Evolutionary conservation across 495 filamentous ascomycete genomes (phyloP), one percentile per base, ranked within the genome.

Genomic region (Cairneyella variabilis): DNA sequence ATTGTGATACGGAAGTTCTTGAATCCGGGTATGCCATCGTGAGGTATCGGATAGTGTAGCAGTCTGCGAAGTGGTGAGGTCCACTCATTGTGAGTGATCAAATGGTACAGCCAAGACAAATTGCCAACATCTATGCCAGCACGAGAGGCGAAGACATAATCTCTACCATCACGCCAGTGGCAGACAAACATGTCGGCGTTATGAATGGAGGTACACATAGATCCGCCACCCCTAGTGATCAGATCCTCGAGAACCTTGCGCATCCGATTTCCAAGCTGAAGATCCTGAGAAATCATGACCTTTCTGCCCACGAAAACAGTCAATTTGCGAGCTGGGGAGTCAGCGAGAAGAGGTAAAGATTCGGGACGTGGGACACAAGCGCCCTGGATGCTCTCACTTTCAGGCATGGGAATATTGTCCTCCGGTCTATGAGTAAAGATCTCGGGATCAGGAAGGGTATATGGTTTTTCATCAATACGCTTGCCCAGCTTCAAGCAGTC

Each of bases 401-500:
- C 63, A 22, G 76, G 72, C 3, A 80, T 70, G 22, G 74, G 70
- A 42, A 89, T 69, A 2, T 71, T 70, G 18, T 77, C 79, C 43
- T 79, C 73, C 21, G 79, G 71, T 3, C 69, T 69, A 42, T 71
- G 72, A 21, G 72, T 77, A 14, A 89, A 64, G 17, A 93, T 88
- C 57, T 91, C 88, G 0, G 95, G 90, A 59, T 97, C 77, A 12
- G 95, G 93, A 11, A 97, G 81, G 18, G 77, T 74, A 65, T 99
- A 99, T 11, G 95, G 93, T 11, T 73, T 69, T 61, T 97, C 93
- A 59, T 88, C 83, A 52, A 99, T 96, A 42, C 86, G 80, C 60
- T 85, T 85, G 32, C 91, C 89, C 39, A 99, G 82, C 67, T 87
- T 90, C 28, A 99, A 78, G 66, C 93, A 99, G 63, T 96, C 92